Percentiles rank a stretch among this genome's conserved stretches.
Evolutionary conservation across 352 stramenopile genomes (phyloP).

Genomic region (Globisporangium sylvaticum): DNA sequence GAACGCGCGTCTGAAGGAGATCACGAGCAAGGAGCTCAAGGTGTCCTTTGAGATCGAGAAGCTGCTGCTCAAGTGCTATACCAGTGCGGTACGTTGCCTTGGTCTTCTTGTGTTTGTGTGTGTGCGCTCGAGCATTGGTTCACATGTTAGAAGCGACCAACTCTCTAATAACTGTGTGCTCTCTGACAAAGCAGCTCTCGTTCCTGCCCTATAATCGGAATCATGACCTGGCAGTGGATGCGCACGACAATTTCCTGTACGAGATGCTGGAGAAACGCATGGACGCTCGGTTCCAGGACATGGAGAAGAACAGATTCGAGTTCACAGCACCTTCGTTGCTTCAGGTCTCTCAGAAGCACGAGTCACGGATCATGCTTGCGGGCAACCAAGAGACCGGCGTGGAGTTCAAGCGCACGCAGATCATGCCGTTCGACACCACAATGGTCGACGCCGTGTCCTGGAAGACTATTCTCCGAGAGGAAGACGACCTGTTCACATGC

Average conservation of each 20-base stretch:
- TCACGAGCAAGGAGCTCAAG: slow-evolving; percentile 8
- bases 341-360: background rate
- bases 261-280: slow-evolving; percentile 10
- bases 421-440: slow-evolving; percentile 9
- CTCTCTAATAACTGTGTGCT: no score
- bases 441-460: slow-evolving; percentile 10
- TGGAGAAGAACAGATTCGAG: slow-evolving; percentile 1
- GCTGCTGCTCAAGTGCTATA: slow-evolving; percentile 15
- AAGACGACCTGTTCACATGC: background rate
- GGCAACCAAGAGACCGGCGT: slow-evolving; percentile 9
- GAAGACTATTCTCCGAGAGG: slow-evolving; percentile 3
- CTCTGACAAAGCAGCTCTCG: slow-evolving; percentile 1
- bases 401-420: slow-evolving; percentile 9
- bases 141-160: background rate
- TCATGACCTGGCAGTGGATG: slow-evolving; percentile 2
- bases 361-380: slow-evolving; percentile 9
- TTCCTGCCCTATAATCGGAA: slow-evolving; percentile 8
- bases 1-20: slow-evolving; percentile 11
- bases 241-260: slow-evolving; percentile 11
- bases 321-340: background rate
- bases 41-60: slow-evolving; percentile 8
- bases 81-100: slow-evolving; percentile 5
- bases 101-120: background rate
- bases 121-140: background rate
- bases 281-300: background rate